Evolutionary conservation across 208 protist species (phyloP).

Genomic region (Crithidia acanthocephali): DNA sequence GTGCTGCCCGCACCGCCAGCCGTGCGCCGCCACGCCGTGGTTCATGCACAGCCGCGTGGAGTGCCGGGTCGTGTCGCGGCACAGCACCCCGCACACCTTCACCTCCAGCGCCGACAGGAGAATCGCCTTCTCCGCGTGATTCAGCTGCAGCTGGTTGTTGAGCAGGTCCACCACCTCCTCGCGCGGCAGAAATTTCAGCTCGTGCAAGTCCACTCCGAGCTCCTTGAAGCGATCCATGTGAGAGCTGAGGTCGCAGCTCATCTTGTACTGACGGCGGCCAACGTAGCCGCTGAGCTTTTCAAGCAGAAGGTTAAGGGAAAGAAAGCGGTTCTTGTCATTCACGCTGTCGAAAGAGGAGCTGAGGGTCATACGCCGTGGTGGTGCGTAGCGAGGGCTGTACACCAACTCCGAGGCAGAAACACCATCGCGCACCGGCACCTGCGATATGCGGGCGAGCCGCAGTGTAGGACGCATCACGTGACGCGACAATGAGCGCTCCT

Average conservation of each 20-base stretch:
- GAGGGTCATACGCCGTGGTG: conserved; percentile 59
- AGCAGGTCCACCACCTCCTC: conserved; percentile 71
- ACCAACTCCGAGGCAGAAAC: conserved; percentile 40
- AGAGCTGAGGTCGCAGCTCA: conserved; percentile 55
- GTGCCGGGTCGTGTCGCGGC: conserved; percentile 60
- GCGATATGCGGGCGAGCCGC: conserved; percentile 36
- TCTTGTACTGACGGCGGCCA: conserved; percentile 87
- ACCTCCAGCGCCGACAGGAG: conserved; percentile 65
- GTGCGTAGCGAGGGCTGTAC: conserved; percentile 75
- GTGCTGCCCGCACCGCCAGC: conserved; percentile 84
- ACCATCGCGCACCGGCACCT: conserved; percentile 58
- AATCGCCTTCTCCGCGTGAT: conserved; percentile 56
- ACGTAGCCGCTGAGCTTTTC: conserved; percentile 76
- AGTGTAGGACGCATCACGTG: conserved; percentile 11
- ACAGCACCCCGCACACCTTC: conserved; percentile 89
- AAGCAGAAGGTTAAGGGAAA: conserved; percentile 75
- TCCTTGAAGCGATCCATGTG: conserved; percentile 55
- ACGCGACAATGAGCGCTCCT: no score
- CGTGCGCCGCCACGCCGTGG: conserved; percentile 61
- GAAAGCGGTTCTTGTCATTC: conserved; percentile 81
- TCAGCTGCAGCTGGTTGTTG: conserved; percentile 47
- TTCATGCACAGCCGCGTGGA: conserved; percentile 80
- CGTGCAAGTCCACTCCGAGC: conserved; percentile 87
- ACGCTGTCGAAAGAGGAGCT: conserved; percentile 75
- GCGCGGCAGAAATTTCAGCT: conserved; percentile 73